Percentiles rank a stretch among this genome's conserved stretches.
Conservation (phyloP, 768 basidiomycete species). For the Mycena capillaripes region DNA sequence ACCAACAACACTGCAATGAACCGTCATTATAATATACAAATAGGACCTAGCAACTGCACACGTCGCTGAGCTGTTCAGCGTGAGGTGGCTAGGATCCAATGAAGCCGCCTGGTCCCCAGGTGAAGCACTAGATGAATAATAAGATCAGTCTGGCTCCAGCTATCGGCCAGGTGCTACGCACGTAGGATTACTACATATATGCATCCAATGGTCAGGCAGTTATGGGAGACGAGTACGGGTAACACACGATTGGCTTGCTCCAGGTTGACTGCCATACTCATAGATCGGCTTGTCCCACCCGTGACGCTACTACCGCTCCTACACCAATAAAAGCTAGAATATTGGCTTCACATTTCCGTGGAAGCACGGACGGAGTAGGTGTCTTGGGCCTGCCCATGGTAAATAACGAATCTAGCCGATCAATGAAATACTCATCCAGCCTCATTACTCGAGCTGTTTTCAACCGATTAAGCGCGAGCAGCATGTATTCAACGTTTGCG, state of each 20-base stretch:
- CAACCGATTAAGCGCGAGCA: neutral
- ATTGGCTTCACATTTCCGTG: neutral
- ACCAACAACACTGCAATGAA: neutral
- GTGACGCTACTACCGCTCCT: neutral
- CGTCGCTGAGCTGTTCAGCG: neutral
- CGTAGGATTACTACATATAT: neutral
- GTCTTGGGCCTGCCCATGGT: neutral
- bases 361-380: neutral
- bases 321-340: neutral
- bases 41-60: neutral
- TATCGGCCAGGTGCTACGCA: neutral
- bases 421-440: neutral
- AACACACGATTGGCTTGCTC: neutral
- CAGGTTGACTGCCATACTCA: too few relatives aligned
- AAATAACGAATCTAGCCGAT: neutral
- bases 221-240: neutral
- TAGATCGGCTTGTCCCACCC: neutral
- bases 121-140: neutral
- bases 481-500: neutral
- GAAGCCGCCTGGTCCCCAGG: neutral
- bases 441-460: neutral
- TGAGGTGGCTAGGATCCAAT: neutral
- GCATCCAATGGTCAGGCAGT: neutral
- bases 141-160: neutral
- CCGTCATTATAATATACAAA: neutral